phyloP scores from a whole-genome alignment of 202 grass and related monocot genomes.

The Musa balbisiana region DNA sequence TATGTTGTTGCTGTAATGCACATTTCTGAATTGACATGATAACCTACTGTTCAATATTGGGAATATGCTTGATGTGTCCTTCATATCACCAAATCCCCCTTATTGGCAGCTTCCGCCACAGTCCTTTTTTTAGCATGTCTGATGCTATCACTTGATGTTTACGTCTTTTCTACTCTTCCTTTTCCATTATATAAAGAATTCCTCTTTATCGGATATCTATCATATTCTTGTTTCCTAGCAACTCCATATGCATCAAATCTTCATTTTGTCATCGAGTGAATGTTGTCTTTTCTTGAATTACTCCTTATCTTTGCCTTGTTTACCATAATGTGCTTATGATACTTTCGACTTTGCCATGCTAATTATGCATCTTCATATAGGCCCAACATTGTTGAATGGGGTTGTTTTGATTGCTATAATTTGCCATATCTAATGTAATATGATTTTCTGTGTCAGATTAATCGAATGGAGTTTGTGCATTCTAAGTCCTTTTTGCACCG shows the following conservation, averaged over 20 bases:
- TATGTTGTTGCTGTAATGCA: slow-evolving; percentile 13
- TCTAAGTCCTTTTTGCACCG: slow-evolving; percentile 89
- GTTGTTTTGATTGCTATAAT: background rate
- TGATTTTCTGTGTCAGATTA: slow-evolving; percentile 53
- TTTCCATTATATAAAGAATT: no score
- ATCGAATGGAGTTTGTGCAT: slow-evolving; percentile 89
- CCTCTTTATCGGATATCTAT: background rate
- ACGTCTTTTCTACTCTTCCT: no score
- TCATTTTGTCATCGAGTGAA: background rate
- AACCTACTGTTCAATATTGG: background rate
- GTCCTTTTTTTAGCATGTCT: no score
- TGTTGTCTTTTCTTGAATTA: background rate
- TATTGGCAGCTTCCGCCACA: background rate
- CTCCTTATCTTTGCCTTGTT: background rate
- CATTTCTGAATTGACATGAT: background rate
- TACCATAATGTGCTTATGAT: no score
- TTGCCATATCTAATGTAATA: background rate
- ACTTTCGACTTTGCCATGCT: background rate
- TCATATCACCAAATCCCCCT: background rate
- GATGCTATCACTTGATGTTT: no score
- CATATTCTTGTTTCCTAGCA: background rate
- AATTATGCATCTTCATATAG: background rate
- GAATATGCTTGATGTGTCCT: background rate
- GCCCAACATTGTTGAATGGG: background rate
- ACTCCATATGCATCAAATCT: background rate